phyloP scores from a whole-genome alignment of 768 basidiomycete species.

The Strobilomyces echinocephalus region DNA sequence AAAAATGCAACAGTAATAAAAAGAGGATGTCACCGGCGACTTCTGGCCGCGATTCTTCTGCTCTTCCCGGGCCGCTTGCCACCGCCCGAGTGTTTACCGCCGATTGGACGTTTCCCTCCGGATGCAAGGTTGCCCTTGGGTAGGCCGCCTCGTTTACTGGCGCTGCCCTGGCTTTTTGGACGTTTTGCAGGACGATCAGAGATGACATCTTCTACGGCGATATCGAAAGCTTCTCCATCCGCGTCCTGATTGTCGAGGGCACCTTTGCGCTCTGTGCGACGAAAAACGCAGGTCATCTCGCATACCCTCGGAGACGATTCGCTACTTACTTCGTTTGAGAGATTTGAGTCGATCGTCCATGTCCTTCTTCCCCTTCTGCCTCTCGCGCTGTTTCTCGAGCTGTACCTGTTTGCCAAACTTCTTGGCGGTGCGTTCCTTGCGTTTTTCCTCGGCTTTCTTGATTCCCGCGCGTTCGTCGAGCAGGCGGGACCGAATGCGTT shows the following conservation, averaged over 20 bases:
- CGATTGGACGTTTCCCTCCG: slow-evolving; percentile 2
- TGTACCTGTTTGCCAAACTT: slow-evolving; percentile 99
- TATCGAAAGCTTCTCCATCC: slow-evolving; percentile 67
- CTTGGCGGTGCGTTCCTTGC: slow-evolving; percentile 89
- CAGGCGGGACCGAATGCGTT: slow-evolving; percentile 84
- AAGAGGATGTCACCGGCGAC: slow-evolving; percentile 23
- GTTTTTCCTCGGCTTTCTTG: slow-evolving; percentile 88
- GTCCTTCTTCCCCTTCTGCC: slow-evolving; percentile 85
- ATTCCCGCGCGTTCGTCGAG: slow-evolving; percentile 86
- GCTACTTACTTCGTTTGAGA: slow-evolving; percentile 75
- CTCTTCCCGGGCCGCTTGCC: slow-evolving; percentile 57
- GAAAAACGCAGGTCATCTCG: slow-evolving; percentile 1
- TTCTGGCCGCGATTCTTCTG: slow-evolving; percentile 44
- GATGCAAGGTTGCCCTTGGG: slow-evolving; percentile 42
- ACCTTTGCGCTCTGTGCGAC: slow-evolving; percentile 70
- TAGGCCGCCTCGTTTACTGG: slow-evolving; percentile 29
- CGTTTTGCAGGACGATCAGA: slow-evolving; percentile 64
- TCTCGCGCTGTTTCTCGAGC: slow-evolving; percentile 86
- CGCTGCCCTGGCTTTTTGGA: slow-evolving; percentile 26
- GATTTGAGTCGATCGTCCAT: slow-evolving; percentile 82
- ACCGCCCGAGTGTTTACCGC: slow-evolving; percentile 28
- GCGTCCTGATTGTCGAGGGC: slow-evolving; percentile 61
- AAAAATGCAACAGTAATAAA: slow-evolving; percentile 6
- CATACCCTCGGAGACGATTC: neutral
- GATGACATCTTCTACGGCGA: slow-evolving; percentile 88